Percentiles rank a stretch among this genome's conserved stretches.
Evolutionary conservation across 2,329 filamentous ascomycete species (phyloP).

Genomic region (Onygenales sp.): DNA sequence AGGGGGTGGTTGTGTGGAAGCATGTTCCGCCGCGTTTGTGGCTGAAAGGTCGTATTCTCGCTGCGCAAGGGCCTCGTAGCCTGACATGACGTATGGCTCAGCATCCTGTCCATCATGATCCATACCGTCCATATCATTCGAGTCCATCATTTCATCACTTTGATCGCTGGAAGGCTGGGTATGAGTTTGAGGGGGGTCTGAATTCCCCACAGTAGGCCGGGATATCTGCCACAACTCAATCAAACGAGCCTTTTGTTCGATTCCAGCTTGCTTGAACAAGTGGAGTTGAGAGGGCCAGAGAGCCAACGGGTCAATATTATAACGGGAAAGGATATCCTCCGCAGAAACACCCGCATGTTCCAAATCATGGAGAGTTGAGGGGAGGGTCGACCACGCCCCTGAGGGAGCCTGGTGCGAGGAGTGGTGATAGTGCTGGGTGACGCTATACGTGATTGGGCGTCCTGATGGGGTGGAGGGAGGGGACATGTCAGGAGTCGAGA

Average conservation of each 20-base stretch:
- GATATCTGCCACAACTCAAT: slow-evolving; percentile 80
- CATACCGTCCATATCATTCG: slow-evolving; percentile 14
- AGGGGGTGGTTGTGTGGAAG: slow-evolving; percentile 17
- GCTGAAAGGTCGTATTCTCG: slow-evolving; percentile 47
- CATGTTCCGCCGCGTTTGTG: slow-evolving; percentile 3
- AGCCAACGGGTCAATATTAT: slow-evolving; percentile 60
- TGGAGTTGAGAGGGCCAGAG: slow-evolving; percentile 67
- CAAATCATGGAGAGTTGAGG: slow-evolving; percentile 42
- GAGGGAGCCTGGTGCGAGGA: slow-evolving; percentile 54
- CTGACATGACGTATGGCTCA: slow-evolving; percentile 77
- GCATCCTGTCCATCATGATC: slow-evolving; percentile 35
- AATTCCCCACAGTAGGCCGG: slow-evolving; percentile 54
- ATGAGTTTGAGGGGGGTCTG: neutral
- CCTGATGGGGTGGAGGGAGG: slow-evolving; percentile 20
- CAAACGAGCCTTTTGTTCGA: slow-evolving; percentile 62
- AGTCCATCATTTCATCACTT: neutral
- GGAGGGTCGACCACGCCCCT: slow-evolving; percentile 30
- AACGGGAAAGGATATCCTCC: slow-evolving; percentile 51
- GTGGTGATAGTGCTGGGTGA: slow-evolving; percentile 77
- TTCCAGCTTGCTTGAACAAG: slow-evolving; percentile 67
- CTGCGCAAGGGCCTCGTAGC: slow-evolving; percentile 62
- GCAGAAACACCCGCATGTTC: slow-evolving; percentile 34
- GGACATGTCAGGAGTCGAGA: slow-evolving; percentile 21
- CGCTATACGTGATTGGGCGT: slow-evolving; percentile 55
- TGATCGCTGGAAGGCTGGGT: neutral